Evolutionary conservation across 2,329 filamentous ascomycete genomes (phyloP).

Genomic region (Pseudocercospora fuligena): DNA sequence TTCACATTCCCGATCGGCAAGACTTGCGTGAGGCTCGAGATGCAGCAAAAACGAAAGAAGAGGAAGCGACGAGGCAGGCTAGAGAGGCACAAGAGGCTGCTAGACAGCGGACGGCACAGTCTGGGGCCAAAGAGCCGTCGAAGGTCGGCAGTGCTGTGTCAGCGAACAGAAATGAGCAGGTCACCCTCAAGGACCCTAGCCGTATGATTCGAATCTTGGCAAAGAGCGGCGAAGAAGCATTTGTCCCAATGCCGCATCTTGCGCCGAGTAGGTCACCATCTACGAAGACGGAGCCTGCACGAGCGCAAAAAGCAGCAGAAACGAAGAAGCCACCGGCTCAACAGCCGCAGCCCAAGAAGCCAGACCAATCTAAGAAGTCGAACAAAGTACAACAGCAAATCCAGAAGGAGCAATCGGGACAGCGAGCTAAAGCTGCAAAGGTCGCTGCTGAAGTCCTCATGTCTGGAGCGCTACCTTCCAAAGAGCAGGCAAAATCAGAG

Average conservation of each 20-base stretch:
- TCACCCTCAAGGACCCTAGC: conserved; percentile 5
- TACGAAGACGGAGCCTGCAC: background rate
- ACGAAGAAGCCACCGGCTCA: background rate
- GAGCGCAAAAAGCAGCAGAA: background rate
- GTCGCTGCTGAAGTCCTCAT: conserved; percentile 28
- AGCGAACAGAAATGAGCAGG: conserved; percentile 1
- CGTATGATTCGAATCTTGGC: conserved; percentile 25
- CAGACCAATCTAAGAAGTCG: conserved; percentile 14
- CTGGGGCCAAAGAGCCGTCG: background rate
- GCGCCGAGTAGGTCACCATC: background rate
- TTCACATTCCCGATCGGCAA: conserved; percentile 11
- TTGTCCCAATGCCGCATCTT: conserved; percentile 21
- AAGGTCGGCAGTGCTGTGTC: background rate
- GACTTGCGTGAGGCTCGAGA: conserved; percentile 13
- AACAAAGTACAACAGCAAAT: conserved; percentile 5
- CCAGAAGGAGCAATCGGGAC: conserved; percentile 10
- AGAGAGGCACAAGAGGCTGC: conserved; percentile 8
- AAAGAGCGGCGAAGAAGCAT: conserved; percentile 32
- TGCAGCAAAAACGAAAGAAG: conserved; percentile 10
- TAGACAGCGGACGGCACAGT: conserved; percentile 3
- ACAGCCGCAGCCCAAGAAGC: background rate
- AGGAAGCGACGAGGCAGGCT: background rate
- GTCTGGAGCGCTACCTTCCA: conserved; percentile 30
- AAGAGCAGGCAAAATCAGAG: conserved; percentile 5
- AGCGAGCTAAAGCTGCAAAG: conserved; percentile 11